These are phyloP conservation scores for Vitis rupestris DNA, from an alignment of 164 flowering plant genomes.

Conservation along the genomic window DNA sequence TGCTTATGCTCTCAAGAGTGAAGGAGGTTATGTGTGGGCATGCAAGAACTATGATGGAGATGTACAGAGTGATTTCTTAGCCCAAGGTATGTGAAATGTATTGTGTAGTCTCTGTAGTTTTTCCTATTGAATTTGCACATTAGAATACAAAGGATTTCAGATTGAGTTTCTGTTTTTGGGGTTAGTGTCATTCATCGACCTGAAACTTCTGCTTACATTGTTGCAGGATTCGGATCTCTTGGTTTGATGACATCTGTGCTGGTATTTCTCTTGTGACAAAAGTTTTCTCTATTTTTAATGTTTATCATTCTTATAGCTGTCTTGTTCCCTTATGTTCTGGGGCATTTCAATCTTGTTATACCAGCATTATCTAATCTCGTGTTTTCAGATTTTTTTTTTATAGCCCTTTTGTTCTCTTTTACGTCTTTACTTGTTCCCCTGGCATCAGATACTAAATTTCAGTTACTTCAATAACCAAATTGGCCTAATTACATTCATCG, in stretches of 20 bases:
- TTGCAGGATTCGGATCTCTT: constrained; percentile 91
- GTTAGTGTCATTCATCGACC: neutral
- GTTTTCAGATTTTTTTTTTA: neutral
- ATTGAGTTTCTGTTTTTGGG: neutral
- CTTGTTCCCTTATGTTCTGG: neutral
- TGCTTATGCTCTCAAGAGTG: constrained; percentile 95
- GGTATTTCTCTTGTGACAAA: constrained; percentile 37
- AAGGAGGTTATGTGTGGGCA: constrained; percentile 98
- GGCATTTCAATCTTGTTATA: neutral
- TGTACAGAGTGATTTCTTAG: constrained; percentile 98
- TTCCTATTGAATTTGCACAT: no score
- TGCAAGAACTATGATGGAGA: constrained; percentile 99
- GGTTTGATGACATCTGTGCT: constrained; percentile 97
- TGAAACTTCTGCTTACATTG: constrained; percentile 5
- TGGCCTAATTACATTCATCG: no score
- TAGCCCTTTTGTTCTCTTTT: neutral
- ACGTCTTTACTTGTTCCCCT: no score
- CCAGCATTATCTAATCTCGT: neutral
- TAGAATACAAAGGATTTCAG: neutral
- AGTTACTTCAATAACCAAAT: no score
- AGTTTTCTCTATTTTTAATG: neutral
- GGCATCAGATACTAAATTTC: no score
- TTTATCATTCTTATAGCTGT: neutral
- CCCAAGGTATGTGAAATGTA: constrained; percentile 63
- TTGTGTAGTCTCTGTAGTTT: no score